Evolutionary conservation across 2,329 filamentous ascomycete species (phyloP).

Genomic region (Xylariales sp.): DNA sequence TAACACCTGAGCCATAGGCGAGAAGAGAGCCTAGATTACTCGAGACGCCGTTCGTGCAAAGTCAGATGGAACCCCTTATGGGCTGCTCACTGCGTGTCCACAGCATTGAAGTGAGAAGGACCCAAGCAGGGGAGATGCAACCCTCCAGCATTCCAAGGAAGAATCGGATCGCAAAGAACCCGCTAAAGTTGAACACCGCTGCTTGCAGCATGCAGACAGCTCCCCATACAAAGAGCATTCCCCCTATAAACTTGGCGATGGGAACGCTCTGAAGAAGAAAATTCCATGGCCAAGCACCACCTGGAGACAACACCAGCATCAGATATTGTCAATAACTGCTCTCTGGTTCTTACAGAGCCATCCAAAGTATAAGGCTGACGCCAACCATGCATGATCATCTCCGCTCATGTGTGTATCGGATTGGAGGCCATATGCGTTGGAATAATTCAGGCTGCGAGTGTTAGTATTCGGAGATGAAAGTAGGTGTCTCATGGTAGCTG

Average conservation of each 20-base stretch:
- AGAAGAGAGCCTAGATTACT: constrained; percentile 17
- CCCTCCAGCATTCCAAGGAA: constrained; percentile 23
- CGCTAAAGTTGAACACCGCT: constrained; percentile 19
- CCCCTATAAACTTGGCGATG: constrained; percentile 35
- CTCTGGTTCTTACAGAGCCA: constrained; percentile 25
- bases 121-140: constrained; percentile 20
- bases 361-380: constrained; percentile 38
- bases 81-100: constrained; percentile 27
- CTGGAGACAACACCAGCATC: constrained; percentile 1
- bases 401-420: constrained; percentile 34
- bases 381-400: constrained; percentile 39
- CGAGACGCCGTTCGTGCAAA: constrained; percentile 17
- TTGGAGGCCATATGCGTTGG: constrained; percentile 38
- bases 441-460: constrained; percentile 26
- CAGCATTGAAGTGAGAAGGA: constrained; percentile 22
- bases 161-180: constrained; percentile 22
- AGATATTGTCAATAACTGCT: constrained; percentile 5
- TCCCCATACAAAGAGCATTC: constrained; percentile 41
- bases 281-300: constrained; percentile 34
- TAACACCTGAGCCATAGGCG: constrained; percentile 15
- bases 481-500: neutral
- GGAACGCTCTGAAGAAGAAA: constrained; percentile 36
- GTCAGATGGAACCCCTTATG: constrained; percentile 20
- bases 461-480: neutral
- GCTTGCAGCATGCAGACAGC: constrained; percentile 22